Percentiles rank a stretch among this genome's conserved stretches.
Evolutionary conservation across 1,284 basidiomycete genomes (phyloP).

Genomic region (Cryptococcus sp.): DNA sequence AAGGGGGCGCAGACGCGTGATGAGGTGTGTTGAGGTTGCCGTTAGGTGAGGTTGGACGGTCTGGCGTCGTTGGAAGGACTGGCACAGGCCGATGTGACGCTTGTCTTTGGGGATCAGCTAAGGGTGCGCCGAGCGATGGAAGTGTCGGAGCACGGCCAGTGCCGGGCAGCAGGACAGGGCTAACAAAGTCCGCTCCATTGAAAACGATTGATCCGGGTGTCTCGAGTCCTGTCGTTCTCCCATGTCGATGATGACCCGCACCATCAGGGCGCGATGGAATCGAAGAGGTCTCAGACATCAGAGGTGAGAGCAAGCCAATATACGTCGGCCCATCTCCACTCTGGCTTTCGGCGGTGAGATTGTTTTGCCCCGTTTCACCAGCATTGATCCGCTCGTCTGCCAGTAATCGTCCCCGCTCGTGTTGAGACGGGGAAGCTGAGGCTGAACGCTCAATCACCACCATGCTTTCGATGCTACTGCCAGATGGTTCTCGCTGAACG

Average conservation of each 20-base stretch:
- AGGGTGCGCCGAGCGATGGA: background rate
- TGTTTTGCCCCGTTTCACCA: background rate
- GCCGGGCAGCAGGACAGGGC: conserved; percentile 1
- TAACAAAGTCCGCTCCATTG: conserved; percentile 24
- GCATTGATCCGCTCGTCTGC: background rate
- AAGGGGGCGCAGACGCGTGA: conserved; percentile 7
- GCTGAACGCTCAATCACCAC: conserved; percentile 11
- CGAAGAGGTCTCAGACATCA: conserved; percentile 5
- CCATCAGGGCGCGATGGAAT: conserved; percentile 5
- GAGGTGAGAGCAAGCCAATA: conserved; percentile 1
- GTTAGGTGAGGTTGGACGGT: background rate
- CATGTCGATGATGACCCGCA: conserved; percentile 14
- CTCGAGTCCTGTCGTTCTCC: conserved; percentile 4
- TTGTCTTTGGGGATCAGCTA: too few relatives aligned
- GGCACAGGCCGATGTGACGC: background rate
- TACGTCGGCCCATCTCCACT: background rate
- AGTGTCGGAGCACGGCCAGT: background rate
- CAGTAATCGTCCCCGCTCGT: background rate
- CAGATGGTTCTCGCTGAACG: conserved; percentile 34
- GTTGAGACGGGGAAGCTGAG: background rate
- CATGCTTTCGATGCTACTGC: conserved; percentile 7
- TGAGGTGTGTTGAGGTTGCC: conserved; percentile 4
- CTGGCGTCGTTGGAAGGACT: background rate
- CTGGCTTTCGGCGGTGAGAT: background rate
- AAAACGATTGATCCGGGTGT: conserved; percentile 22